Evolutionary conservation across 176 grass and related monocot species (phyloP).

Genomic region (Microstegium vimineum): DNA sequence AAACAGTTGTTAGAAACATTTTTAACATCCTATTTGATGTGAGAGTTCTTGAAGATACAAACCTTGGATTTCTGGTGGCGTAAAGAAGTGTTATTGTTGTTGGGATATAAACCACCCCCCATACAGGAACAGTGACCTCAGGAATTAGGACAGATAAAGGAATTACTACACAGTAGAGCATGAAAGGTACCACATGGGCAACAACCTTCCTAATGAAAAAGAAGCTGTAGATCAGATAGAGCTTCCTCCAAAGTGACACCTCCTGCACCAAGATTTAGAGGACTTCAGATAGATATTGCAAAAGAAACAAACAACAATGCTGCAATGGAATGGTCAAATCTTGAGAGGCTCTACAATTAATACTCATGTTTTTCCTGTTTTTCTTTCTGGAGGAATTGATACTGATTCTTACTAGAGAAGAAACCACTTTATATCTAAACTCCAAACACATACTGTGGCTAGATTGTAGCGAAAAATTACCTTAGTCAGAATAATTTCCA

Average conservation of each 20-base stretch:
- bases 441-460: not conserved
- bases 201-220: constrained; percentile 96
- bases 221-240: constrained; percentile 94
- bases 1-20: constrained; percentile 19
- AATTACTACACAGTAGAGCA: constrained; percentile 81
- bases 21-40: not conserved
- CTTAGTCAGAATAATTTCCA: constrained; percentile 60
- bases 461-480: constrained; percentile 32
- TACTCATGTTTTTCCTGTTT: not conserved
- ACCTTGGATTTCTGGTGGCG: constrained; percentile 83
- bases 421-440: not conserved
- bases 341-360: not conserved
- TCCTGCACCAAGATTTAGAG: constrained; percentile 55
- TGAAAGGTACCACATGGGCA: constrained; percentile 78
- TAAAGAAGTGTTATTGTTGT: constrained; percentile 84
- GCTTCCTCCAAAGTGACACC: constrained; percentile 78
- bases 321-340: not conserved
- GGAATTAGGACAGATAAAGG: constrained; percentile 79
- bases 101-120: constrained; percentile 83
- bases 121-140: constrained; percentile 70
- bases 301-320: not conserved
- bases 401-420: not conserved
- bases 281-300: constrained; percentile 11
- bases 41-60: not conserved
- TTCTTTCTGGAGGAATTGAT: not conserved